Evolutionary conservation across 179 eudicot species (phyloP), one percentile per base, ranked within the genome.

Genomic region (Camellia oleifera): DNA sequence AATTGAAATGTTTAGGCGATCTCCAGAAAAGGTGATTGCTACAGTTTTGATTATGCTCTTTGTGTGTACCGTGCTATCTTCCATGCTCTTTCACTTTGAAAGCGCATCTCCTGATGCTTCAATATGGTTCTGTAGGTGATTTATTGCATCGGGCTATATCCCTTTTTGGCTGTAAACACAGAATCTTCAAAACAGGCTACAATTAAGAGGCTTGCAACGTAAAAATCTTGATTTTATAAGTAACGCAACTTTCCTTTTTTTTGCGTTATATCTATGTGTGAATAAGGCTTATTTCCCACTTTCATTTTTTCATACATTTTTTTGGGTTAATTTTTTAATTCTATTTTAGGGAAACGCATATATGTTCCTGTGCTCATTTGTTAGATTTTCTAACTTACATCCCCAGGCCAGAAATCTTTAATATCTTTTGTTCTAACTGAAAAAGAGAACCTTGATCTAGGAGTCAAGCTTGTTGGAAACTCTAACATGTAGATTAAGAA

Each of bases 131-230:
- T 70, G 20, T 86, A 95, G 98, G 93, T 92, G 80, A 69, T 82
- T 74, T 89, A 89, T 86, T 92, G 81, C 81, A 85, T 92, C 26
- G 91, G 89, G 79, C 85, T 95, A 9, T 95, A 95, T 84, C 98
- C 98, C 54, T 95, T 93, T 82, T 80, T 95, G 89, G 88, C 91
- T 11, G 82, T 92, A 81, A 88, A 95, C 81, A 68, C 86, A 68
- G 75, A 82, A 78, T 93, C 98, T 48, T 82, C 87, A 57, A 75
- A 68, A 76, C 98, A 94, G 77, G 84, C 87, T 63, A 53, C 61
- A 62, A 90, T 93, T 50, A 83, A 80, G 88, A 90, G 87, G 84
- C 83, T 94, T 86, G 83, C 93, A 83, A 85, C 66, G 98, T 94
- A 91, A 60, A 74, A 58, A 56, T 81, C 83, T 82, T 77, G 56